Percentiles rank a stretch among this genome's conserved stretches.
These are phyloP conservation scores for Acer saccharum DNA, from an alignment of 345 rosid species.

Conservation along the genomic window DNA sequence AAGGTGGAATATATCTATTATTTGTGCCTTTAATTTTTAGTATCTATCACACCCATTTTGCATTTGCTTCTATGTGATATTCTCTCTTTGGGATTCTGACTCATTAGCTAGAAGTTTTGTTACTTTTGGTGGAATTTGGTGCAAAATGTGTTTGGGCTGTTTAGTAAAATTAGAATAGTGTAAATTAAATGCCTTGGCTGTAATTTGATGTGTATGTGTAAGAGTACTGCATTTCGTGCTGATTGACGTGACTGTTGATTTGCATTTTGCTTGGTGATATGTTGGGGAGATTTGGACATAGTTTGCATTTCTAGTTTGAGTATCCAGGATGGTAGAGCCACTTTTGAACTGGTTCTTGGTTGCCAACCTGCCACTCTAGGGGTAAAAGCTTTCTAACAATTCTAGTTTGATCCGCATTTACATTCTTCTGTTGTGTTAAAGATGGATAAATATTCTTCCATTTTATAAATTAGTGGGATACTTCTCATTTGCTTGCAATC, in stretches of 20 bases:
- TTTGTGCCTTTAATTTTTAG: not conserved
- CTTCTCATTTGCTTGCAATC: not conserved
- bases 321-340: not conserved
- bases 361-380: not conserved
- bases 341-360: not conserved
- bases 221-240: not conserved
- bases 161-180: not conserved
- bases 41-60: not conserved
- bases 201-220: not conserved
- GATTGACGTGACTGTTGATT: not conserved
- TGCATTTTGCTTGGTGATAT: constrained; percentile 3
- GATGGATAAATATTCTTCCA: not conserved
- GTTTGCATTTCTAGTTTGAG: not conserved
- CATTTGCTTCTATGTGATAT: not conserved
- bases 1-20: not conserved
- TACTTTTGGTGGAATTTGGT: not conserved
- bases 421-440: not conserved
- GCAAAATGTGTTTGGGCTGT: not conserved
- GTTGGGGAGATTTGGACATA: not conserved
- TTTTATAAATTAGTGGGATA: not conserved
- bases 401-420: not conserved
- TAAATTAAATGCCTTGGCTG: not conserved
- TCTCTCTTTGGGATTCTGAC: not conserved
- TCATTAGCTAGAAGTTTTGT: not conserved
- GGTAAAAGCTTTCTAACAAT: not conserved